Conservation (phyloP, 2,329 filamentous ascomycete genomes). For the Ciborinia camelliae region DNA sequence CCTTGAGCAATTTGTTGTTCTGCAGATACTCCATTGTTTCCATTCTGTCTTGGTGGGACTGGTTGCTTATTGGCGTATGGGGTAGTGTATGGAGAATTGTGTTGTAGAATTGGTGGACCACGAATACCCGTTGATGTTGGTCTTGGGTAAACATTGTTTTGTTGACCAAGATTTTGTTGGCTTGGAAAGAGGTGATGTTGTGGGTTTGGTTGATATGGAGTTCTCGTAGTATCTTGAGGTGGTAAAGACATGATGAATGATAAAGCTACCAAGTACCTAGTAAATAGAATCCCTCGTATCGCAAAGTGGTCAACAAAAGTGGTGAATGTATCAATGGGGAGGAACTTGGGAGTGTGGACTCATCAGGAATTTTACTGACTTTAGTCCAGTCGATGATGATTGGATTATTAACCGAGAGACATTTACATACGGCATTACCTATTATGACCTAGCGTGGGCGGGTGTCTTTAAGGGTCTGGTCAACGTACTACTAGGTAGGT, state of each 20-base stretch:
- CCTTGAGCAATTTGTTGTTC: constrained; percentile 39
- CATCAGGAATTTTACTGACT: constrained; percentile 19
- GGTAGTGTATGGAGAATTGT: constrained; percentile 35
- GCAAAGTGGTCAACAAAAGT: constrained; percentile 17
- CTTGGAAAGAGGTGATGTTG: constrained; percentile 24
- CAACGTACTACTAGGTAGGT: no score
- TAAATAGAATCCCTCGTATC: constrained; percentile 15
- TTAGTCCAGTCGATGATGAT: constrained; percentile 10
- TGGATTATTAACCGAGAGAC: background rate
- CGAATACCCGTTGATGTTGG: constrained; percentile 31
- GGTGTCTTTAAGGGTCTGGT: no score
- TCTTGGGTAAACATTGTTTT: constrained; percentile 28
- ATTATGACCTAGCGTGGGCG: no score
- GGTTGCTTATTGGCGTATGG: constrained; percentile 33
- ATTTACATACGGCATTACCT: no score
- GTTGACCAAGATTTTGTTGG: constrained; percentile 30
- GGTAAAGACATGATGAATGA: constrained; percentile 32
- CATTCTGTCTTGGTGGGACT: constrained; percentile 30
- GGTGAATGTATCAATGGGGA: constrained; percentile 20
- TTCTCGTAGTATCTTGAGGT: constrained; percentile 29
- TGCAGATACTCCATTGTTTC: constrained; percentile 31
- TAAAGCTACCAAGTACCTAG: constrained; percentile 17
- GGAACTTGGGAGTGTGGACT: constrained; percentile 18
- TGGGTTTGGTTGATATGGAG: constrained; percentile 20
- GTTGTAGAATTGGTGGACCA: constrained; percentile 28